A percentile compares a stretch with the other conserved stretches of the same genome.
Conservation (phyloP, 805 yeast genomes). For the Scheffersomyces ergatensis region DNA sequence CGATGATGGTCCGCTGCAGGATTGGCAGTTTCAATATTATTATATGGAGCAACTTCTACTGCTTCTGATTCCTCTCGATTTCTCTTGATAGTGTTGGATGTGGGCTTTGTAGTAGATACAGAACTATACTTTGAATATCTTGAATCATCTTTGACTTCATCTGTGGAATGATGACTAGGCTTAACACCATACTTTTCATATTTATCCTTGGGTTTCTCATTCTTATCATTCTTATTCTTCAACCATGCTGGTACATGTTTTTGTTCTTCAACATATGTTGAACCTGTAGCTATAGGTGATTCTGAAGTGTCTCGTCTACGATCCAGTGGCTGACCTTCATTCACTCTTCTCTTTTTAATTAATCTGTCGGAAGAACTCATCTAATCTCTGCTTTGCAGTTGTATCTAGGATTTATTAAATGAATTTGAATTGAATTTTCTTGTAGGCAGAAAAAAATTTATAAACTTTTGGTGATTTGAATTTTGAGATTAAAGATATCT, state of each 20-base stretch:
- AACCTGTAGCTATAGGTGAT: conserved; percentile 4
- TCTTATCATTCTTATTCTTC: conserved; percentile 12
- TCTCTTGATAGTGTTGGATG: not conserved
- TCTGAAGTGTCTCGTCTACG: too few relatives aligned
- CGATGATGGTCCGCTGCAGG: conserved; percentile 14
- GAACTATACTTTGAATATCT: conserved; percentile 11
- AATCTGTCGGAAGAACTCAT: too few relatives aligned
- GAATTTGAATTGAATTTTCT: too few relatives aligned
- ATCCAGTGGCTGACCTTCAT: too few relatives aligned
- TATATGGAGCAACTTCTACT: conserved; percentile 15
- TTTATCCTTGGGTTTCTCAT: conserved; percentile 20
- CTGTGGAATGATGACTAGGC: not conserved
- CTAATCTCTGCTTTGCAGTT: too few relatives aligned
- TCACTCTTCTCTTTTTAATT: too few relatives aligned
- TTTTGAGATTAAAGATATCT: too few relatives aligned
- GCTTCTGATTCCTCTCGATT: not conserved
- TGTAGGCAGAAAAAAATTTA: too few relatives aligned
- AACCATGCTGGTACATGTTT: conserved; percentile 38
- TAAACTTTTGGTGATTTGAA: too few relatives aligned
- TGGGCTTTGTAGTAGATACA: not conserved
- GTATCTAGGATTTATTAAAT: too few relatives aligned
- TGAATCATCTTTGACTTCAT: not conserved
- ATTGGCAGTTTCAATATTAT: conserved; percentile 19
- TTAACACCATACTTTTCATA: conserved; percentile 40
- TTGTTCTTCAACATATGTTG: conserved; percentile 23